These are phyloP conservation scores for Oldenlandia corymbosa DNA, from an alignment of 257 asterid genomes.

Conservation along the genomic window DNA sequence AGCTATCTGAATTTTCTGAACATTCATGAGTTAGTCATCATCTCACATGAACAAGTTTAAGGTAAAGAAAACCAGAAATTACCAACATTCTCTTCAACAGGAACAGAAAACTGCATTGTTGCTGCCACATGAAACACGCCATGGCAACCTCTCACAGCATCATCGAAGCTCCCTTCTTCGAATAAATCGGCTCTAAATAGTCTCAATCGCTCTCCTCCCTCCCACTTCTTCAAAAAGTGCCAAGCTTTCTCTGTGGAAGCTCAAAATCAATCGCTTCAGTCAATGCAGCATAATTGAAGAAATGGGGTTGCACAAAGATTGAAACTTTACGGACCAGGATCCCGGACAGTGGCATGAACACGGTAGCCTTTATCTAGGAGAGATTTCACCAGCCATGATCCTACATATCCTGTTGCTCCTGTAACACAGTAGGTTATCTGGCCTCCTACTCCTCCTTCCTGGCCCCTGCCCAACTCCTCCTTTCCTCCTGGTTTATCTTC, in stretches of 20 bases:
- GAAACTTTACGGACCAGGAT: conserved; percentile 41
- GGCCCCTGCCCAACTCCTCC: conserved; percentile 1
- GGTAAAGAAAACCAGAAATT: background rate
- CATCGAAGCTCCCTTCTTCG: conserved; percentile 84
- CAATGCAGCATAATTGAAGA: background rate
- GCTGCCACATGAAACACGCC: conserved; percentile 92
- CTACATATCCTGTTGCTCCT: conserved; percentile 80
- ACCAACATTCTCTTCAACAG: conserved; percentile 43
- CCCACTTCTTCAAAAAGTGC: conserved; percentile 42
- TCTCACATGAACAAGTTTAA: no score
- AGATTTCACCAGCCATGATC: conserved; percentile 85
- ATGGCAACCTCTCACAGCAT: conserved; percentile 63
- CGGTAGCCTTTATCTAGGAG: conserved; percentile 54
- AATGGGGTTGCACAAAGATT: background rate
- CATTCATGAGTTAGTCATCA: no score
- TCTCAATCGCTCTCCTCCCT: conserved; percentile 42
- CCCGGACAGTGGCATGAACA: conserved; percentile 70
- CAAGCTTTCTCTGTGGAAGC: conserved; percentile 51
- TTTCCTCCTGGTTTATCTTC: conserved; percentile 7
- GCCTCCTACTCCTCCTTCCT: background rate
- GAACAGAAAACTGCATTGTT: conserved; percentile 63
- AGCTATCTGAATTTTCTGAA: no score
- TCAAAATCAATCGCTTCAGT: background rate
- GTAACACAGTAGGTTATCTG: conserved; percentile 59
- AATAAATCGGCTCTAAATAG: conserved; percentile 63